A percentile compares a stretch with the other conserved stretches of the same genome.
Evolutionary conservation across 371 early-diverging fungal species (phyloP).

Genomic region (Blastocladiella emersonii): DNA sequence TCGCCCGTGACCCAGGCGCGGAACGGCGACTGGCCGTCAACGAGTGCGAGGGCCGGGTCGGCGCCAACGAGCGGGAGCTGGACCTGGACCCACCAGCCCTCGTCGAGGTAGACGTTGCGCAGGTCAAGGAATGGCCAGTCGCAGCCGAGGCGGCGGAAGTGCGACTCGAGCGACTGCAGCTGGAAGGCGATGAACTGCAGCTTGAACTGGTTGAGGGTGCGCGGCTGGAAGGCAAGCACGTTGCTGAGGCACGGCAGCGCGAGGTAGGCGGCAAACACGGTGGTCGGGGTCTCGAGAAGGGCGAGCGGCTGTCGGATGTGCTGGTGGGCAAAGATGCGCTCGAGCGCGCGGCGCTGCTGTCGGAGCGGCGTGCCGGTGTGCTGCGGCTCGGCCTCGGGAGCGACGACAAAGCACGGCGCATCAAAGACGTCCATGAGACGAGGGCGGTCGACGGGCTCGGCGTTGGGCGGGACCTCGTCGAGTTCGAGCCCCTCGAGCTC

Average conservation of each 20-base stretch:
- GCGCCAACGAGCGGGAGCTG: not conserved
- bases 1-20: slow-evolving; percentile 48
- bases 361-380: too few species aligned
- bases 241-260: not conserved
- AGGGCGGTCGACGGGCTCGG: not conserved
- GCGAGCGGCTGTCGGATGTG: not conserved
- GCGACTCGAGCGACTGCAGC: not conserved
- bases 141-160: not conserved
- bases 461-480: not conserved
- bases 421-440: not conserved
- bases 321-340: not conserved
- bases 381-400: too few species aligned
- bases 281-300: not conserved
- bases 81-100: not conserved
- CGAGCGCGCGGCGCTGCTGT: too few species aligned
- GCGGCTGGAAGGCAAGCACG: not conserved
- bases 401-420: not conserved
- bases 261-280: not conserved
- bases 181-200: not conserved
- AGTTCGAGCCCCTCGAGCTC: not conserved
- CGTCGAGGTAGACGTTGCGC: not conserved
- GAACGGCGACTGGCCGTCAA: not conserved
- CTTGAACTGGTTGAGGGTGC: not conserved
- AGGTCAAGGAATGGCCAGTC: not conserved
- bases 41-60: not conserved